Evolutionary conservation across 192 early-diverging fungal genomes (phyloP).

Genomic region (Endogone sp.): DNA sequence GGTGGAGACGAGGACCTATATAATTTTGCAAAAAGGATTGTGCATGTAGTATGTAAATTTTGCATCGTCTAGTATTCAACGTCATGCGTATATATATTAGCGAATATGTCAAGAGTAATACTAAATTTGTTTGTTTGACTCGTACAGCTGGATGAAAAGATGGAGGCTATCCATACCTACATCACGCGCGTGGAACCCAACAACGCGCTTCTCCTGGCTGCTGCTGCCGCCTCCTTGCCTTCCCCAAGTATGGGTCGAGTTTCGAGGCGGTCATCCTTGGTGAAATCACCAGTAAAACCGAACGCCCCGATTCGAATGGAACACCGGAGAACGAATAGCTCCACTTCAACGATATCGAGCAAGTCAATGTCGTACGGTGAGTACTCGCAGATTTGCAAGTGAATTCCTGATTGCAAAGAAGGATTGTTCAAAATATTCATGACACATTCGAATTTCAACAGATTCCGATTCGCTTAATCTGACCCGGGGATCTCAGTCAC

Average conservation of each 20-base stretch:
- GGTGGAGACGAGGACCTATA: constrained; percentile 31
- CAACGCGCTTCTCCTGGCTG: not conserved
- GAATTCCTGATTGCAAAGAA: too few relatives aligned
- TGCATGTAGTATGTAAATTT: constrained; percentile 27
- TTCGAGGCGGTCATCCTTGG: not conserved
- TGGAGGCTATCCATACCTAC: constrained; percentile 21
- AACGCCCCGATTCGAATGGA: not conserved
- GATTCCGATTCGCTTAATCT: not conserved
- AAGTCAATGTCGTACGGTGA: not conserved
- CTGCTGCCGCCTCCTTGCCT: not conserved
- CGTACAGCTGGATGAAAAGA: constrained; percentile 19
- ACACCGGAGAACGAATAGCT: not conserved
- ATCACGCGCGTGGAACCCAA: not conserved
- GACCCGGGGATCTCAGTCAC: constrained; percentile 7
- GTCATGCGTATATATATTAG: constrained; percentile 1
- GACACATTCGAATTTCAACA: not conserved
- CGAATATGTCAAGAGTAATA: constrained; percentile 9
- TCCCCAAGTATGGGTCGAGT: not conserved
- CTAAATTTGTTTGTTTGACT: not conserved
- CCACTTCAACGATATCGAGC: not conserved
- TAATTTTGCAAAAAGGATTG: constrained; percentile 31
- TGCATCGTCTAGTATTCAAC: too few relatives aligned
- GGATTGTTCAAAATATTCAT: too few relatives aligned
- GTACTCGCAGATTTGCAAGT: constrained; percentile 1
- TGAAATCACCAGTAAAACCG: not conserved